Evolutionary conservation across 1,284 basidiomycete genomes (phyloP), one percentile per base, ranked within the genome.

Genomic region (Malassezia restricta): DNA sequence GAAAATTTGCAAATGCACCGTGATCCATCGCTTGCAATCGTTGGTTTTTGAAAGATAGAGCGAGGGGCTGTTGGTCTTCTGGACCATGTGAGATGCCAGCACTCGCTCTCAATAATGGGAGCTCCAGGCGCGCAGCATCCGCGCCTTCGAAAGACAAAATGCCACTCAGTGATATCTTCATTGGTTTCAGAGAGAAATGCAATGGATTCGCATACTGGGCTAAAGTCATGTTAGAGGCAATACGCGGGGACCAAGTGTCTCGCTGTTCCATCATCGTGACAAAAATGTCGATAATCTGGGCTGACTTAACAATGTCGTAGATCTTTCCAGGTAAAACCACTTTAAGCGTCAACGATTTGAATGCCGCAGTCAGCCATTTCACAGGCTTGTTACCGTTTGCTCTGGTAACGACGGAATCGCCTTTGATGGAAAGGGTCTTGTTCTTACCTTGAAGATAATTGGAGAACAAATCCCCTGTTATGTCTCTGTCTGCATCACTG

Each of bases 151-250:
- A 75, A 8, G 74, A 76, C 40, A 86, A 69, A 17, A 76, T 76
- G 57, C 84, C 79, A 28, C 78, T 76, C 61, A 84, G 77, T 3
- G 77, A 76, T 1, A 80, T 75, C 63, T 79, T 76, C 20, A 83
- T 71, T 35, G 83, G 82, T 65, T 83, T 82, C 49, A 87, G 69
- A 17, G 80, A 80, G 75, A 86, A 87, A 8, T 80, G 82, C 73
- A 87, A 86, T 1, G 85, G 85, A 73, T 86, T 87, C 72, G 80
- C 80, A 68, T 83, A 85, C 55, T 77, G 75, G 12, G 83, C 84
- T 3, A 82, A 59, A 0, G 83, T 83, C 51, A 77, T 74, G 51
- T 80, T 76, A 31, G 55, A 59, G 11, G 57, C 58, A 33, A 54
- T 56, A 1, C 58, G 62, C 11, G 64, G 47, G 7, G 45, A 48